A percentile compares a stretch with the other conserved stretches of the same genome.
Evolutionary conservation across 345 rosid species (phyloP).

Genomic region (Raphanus sativus): DNA sequence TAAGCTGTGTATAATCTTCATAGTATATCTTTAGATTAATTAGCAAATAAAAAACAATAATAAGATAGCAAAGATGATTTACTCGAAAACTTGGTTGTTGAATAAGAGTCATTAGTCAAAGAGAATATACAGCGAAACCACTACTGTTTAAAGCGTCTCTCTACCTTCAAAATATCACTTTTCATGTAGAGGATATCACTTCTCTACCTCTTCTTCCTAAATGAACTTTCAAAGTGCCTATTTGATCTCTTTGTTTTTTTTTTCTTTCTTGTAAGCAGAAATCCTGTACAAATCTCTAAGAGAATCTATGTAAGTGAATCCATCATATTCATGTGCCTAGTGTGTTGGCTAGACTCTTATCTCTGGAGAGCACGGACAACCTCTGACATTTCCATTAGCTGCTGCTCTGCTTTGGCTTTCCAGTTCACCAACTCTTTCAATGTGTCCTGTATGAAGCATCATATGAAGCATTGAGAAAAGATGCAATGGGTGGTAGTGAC

Average conservation of each 20-base stretch:
- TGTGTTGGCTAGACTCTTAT: slow-evolving; percentile 36
- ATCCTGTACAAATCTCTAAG: slow-evolving; percentile 39
- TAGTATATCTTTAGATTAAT: not conserved
- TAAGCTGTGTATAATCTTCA: not conserved
- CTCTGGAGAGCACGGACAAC: slow-evolving; percentile 54
- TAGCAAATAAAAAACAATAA: not conserved
- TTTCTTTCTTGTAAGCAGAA: slow-evolving; percentile 3
- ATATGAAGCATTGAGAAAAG: not conserved
- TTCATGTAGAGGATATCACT: slow-evolving; percentile 3
- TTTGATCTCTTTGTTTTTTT: slow-evolving; percentile 12
- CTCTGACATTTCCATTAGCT: slow-evolving; percentile 59
- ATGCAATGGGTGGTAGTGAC: no score
- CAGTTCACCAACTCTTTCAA: slow-evolving; percentile 67
- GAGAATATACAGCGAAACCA: slow-evolving; percentile 30
- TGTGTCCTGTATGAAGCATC: slow-evolving; percentile 56
- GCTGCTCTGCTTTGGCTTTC: slow-evolving; percentile 81
- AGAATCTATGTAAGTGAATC: slow-evolving; percentile 33
- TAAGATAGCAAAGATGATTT: not conserved
- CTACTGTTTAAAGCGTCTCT: slow-evolving; percentile 3
- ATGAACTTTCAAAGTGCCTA: slow-evolving; percentile 23
- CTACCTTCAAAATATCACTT: not conserved
- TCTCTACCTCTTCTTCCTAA: slow-evolving; percentile 33
- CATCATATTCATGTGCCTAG: slow-evolving; percentile 14
- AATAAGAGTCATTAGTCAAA: slow-evolving; percentile 2
- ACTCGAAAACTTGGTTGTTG: slow-evolving; percentile 22